These are phyloP conservation scores for Apodospora peruviana DNA, from an alignment of 495 filamentous ascomycete genomes.

Conservation along the genomic window DNA sequence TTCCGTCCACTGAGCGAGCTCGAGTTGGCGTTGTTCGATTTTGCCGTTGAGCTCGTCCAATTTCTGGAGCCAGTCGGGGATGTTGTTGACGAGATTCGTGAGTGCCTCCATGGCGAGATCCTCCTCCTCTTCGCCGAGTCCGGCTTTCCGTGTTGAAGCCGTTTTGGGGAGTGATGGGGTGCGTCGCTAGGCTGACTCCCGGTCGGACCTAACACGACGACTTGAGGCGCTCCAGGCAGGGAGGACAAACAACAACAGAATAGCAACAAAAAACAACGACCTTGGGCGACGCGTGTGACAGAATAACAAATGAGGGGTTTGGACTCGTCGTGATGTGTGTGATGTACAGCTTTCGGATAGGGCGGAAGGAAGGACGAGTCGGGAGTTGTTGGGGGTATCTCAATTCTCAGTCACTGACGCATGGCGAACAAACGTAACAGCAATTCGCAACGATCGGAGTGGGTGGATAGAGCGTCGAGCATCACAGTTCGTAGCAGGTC, in stretches of 20 bases:
- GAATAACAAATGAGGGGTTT: too few species aligned
- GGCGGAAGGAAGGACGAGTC: background rate
- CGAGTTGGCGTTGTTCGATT: slow-evolving; percentile 62
- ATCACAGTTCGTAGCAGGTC: background rate
- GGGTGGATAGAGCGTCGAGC: background rate
- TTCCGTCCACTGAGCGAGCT: slow-evolving; percentile 51
- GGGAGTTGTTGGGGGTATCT: background rate
- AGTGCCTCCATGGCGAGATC: slow-evolving; percentile 56
- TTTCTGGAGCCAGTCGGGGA: slow-evolving; percentile 63
- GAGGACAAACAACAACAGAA: too few species aligned
- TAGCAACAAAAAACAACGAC: too few species aligned
- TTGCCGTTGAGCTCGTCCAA: slow-evolving; percentile 65
- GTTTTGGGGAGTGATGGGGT: slow-evolving; percentile 19
- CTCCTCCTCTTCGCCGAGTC: slow-evolving; percentile 20
- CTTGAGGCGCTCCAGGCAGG: too few species aligned
- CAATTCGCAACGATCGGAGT: too few species aligned
- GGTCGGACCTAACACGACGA: slow-evolving; percentile 21
- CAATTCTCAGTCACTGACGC: background rate
- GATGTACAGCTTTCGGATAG: background rate
- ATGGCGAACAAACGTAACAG: too few species aligned
- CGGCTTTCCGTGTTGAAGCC: slow-evolving; percentile 12
- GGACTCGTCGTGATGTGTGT: background rate
- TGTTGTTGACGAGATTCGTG: slow-evolving; percentile 53
- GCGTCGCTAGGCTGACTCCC: slow-evolving; percentile 23
- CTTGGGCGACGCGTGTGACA: too few species aligned